Evolutionary conservation across 139 green algal genomes (phyloP), one percentile per base, ranked within the genome.

Genomic region (Zygnema cylindricum): DNA sequence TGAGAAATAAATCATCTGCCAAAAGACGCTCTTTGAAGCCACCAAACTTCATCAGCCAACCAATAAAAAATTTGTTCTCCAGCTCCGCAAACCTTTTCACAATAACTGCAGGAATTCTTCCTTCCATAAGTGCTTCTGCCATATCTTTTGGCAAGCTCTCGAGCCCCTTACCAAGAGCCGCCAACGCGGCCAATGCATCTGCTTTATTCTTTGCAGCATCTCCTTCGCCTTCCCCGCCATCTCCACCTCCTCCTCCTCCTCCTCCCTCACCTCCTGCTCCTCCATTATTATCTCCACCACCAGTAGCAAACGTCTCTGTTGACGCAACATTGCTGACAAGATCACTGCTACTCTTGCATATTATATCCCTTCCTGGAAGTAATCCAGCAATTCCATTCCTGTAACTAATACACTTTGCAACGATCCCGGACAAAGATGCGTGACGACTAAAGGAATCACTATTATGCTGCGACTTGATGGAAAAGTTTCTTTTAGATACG

Each of bases 11-110:
- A 38, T 97, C 95, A 89, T 99, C 97, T 0, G 95, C 96, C 88
- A 99, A 91, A 69, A 99, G 90, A 2, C 96, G 94, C 90, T 98
- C 96, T 1, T 96, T 93, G 91, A 98, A 98, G 39, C 97, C 97
- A 91, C 21, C 43, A 63, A 93, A 93, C 0, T 77, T 84, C 75
- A 93, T 76, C 0, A 93, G 49, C 43, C 49, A 71, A 33, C 76
- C 30, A 1, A 93, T 30, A 16, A 93, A 43, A 39, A 55, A 79
- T 43, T 36, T 92, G 42, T 78, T 84, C 42, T 91, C 84, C 77
- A 92, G 40, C 30, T 41, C 73, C 3, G 55, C 25, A 82, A 77
- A 92, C 23, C 55, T 89, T 25, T 89, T 3, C 25, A 93, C 69
- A 43, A 93, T 43, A n/a, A 33, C 40, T 0, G 39, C 88, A 0